phyloP scores from a whole-genome alignment of 495 filamentous ascomycete genomes.

The Baudoinia panamericana region DNA sequence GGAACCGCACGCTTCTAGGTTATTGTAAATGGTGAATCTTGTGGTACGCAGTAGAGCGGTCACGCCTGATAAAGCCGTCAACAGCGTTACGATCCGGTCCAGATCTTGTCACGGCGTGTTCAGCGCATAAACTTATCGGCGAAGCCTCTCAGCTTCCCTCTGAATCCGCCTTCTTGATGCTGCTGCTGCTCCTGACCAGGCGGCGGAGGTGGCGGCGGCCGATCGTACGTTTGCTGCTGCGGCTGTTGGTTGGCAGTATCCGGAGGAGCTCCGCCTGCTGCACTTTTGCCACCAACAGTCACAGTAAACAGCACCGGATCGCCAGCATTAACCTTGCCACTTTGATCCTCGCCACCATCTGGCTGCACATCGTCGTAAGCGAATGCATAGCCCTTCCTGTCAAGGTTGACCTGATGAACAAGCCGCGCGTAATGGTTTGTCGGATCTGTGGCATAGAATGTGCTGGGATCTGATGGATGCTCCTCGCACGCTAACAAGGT shows the following conservation, averaged over 20 bases:
- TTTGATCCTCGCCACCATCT: conserved; percentile 43
- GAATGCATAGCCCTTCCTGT: conserved; percentile 59
- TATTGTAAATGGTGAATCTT: too few species aligned
- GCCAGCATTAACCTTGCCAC: conserved; percentile 47
- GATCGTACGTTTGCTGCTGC: conserved; percentile 6
- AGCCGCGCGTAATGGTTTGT: conserved; percentile 65
- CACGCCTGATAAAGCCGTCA: too few species aligned
- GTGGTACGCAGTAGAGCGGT: too few species aligned
- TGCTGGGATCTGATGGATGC: conserved; percentile 17
- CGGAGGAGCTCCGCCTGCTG: conserved; percentile 4
- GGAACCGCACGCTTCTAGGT: too few species aligned
- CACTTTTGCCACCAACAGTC: conserved; percentile 43
- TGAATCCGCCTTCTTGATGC: conserved; percentile 7
- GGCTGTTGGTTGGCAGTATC: background rate
- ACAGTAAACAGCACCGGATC: conserved; percentile 47
- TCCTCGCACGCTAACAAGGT: conserved; percentile 37
- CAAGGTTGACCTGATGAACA: conserved; percentile 48
- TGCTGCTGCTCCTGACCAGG: background rate
- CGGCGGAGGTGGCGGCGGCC: conserved; percentile 8
- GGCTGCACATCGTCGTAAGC: conserved; percentile 67
- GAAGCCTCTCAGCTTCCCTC: conserved; percentile 10
- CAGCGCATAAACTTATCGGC: conserved; percentile 13
- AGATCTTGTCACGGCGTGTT: too few species aligned
- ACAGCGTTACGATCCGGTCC: too few species aligned
- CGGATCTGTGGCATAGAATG: conserved; percentile 41